Base-by-base conservation (phyloP, 768 basidiomycete genomes). In the Pluteus cervinus region DNA sequence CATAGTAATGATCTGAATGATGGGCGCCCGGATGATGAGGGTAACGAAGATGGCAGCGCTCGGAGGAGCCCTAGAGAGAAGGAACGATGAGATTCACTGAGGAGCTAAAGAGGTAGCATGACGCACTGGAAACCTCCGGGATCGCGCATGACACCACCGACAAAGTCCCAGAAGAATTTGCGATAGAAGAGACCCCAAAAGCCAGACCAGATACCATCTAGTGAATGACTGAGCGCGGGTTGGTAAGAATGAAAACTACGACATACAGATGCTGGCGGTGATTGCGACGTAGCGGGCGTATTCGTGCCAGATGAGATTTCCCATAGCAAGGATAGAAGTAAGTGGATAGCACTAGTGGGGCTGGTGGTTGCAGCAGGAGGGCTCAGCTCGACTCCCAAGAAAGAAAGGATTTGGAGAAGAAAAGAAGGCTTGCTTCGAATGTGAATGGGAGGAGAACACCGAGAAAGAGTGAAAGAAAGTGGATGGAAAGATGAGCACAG, bases 161-260 rank as follows among this genome's bases (percentile, higher is more conserved):
- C 64, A 55, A 94, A 89, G 65, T 94, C 92, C 86, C 87, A 94
- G 65, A 94, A 92, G 75, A 89, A 94, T 65, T 94, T 94, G 60
- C 89, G 86, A 64, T 79, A 91, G 49, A 83, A 65, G 10, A 92
- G 57, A 12, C 79, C 91, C 63, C 76, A 93, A 62, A 86, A 81
- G 22, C 75, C 67, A 10, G 85, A 81, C 88, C 86, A 89, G 8
- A 89, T 64, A 40, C 79, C 75, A 56, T 87, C 87, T 89, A 37
- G 44, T n/a, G 37, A 50, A 45, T 36, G 31, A 28, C 16, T 23
- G 24, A 36, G 24, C 42, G 33, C 11, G 34, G 24, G 8, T 32
- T 37, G 5, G 26, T 7, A 17, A 20, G 16, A 29, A 8, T 24
- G 21, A 23, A 23, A 12, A 18, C 14, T 24, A 28, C 17, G 22